phyloP scores from a whole-genome alignment of 306 rosid genomes.

The Sophora flavescens region DNA sequence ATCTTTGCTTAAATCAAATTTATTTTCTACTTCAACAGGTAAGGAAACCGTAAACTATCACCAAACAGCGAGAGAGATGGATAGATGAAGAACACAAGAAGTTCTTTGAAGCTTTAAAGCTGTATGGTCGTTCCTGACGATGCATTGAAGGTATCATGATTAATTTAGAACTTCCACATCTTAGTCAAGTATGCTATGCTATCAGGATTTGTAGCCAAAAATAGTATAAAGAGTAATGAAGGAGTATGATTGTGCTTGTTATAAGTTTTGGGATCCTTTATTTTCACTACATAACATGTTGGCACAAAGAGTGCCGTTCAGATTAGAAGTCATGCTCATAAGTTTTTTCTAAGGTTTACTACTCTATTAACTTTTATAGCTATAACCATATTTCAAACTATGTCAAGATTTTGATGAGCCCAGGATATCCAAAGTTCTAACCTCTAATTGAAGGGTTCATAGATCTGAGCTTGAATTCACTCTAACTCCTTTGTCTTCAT shows the following conservation, averaged over 20 bases:
- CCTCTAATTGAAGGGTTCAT: slow-evolving; percentile 40
- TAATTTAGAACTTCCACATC: neutral
- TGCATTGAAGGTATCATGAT: slow-evolving; percentile 71
- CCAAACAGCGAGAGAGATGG: slow-evolving; percentile 90
- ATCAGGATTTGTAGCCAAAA: neutral
- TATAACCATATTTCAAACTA: slow-evolving; percentile 34
- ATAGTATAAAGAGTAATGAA: slow-evolving; percentile 1
- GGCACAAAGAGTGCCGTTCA: slow-evolving; percentile 93
- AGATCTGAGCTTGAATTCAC: slow-evolving; percentile 28
- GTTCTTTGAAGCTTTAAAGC: slow-evolving; percentile 85
- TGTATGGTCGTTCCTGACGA: slow-evolving; percentile 86
- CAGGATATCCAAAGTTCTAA: slow-evolving; percentile 35
- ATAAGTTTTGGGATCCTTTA: slow-evolving; percentile 35
- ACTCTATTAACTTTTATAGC: no score
- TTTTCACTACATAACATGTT: slow-evolving; percentile 67
- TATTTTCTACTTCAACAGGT: slow-evolving; percentile 49
- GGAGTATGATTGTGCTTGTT: slow-evolving; percentile 37
- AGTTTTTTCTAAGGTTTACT: slow-evolving; percentile 85
- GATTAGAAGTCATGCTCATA: slow-evolving; percentile 96
- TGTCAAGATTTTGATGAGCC: slow-evolving; percentile 43
- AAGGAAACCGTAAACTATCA: slow-evolving; percentile 85
- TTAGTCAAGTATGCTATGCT: slow-evolving; percentile 1
- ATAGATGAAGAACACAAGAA: slow-evolving; percentile 86
- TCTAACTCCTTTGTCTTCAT: slow-evolving; percentile 37
- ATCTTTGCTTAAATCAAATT: slow-evolving; percentile 6